A percentile compares a stretch with the other conserved stretches of the same genome.
These are phyloP conservation scores for Pleurozium schreberi DNA, from an alignment of 225 moss, liverwort and hornwort species.

Conservation along the genomic window DNA sequence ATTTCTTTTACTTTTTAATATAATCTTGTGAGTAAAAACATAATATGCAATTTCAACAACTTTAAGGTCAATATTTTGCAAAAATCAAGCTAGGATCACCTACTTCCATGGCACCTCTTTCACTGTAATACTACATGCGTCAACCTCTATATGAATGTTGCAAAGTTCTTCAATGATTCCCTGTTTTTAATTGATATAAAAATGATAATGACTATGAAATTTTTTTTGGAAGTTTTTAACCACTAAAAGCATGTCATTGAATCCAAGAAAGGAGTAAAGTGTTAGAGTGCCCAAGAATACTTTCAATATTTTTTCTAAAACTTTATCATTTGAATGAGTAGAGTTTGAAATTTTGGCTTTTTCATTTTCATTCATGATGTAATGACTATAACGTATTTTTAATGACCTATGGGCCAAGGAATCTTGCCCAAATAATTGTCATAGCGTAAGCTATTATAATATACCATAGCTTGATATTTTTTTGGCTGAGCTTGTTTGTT, in stretches of 20 bases:
- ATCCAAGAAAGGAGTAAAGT: background rate
- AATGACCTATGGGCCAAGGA: background rate
- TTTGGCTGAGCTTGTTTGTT: background rate
- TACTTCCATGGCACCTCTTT: no score
- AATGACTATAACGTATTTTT: background rate
- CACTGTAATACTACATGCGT: no score
- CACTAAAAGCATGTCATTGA: no score
- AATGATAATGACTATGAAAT: no score
- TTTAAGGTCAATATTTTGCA: background rate
- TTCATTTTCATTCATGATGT: background rate
- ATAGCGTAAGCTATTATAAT: background rate
- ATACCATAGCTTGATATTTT: no score
- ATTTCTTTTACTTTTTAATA: background rate
- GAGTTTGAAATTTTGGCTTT: background rate
- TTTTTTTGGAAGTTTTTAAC: background rate
- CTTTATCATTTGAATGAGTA: background rate
- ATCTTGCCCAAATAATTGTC: background rate
- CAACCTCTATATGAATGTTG: no score
- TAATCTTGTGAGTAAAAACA: background rate
- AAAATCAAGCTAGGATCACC: fast-evolving
- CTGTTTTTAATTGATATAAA: no score
- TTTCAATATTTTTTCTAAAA: background rate
- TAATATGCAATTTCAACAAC: background rate
- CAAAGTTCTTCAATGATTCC: no score
- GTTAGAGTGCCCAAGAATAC: fast-evolving